Conservation (phyloP, 495 filamentous ascomycete species). For the Letharia lupina region DNA sequence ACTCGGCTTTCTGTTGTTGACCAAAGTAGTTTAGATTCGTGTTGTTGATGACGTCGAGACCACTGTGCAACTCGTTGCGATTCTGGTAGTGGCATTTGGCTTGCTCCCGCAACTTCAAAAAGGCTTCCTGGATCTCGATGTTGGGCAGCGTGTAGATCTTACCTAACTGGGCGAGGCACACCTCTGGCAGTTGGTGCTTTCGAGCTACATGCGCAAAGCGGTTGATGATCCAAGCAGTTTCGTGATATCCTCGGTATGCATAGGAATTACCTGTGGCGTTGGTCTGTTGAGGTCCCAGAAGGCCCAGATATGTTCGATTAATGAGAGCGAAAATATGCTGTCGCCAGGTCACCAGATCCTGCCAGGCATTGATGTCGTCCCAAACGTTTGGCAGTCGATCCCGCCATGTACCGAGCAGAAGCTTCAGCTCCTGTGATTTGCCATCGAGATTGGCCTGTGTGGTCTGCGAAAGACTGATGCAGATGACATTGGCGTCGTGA, state of each 20-base stretch:
- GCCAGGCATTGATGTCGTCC: constrained; percentile 99
- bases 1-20: constrained; percentile 91
- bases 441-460: constrained; percentile 78
- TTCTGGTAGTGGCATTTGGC: constrained; percentile 99
- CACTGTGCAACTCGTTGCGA: constrained; percentile 76
- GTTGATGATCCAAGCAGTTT: constrained; percentile 99
- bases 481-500: constrained; percentile 95
- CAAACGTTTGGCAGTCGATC: constrained; percentile 94
- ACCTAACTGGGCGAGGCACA: constrained; percentile 92
- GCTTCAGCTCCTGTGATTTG: constrained; percentile 91
- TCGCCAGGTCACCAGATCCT: constrained; percentile 96
- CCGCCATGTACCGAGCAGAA: constrained; percentile 89
- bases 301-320: constrained; percentile 81
- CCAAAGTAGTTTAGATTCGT: constrained; percentile 99
- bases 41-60: constrained; percentile 97
- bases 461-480: constrained; percentile 75
- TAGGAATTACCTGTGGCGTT: constrained; percentile 78
- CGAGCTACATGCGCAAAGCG: constrained; percentile 95
- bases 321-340: constrained; percentile 98
- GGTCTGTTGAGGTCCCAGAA: constrained; percentile 72
- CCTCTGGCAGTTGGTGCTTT: constrained; percentile 92
- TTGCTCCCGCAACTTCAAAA: constrained; percentile 93
- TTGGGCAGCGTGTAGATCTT: constrained; percentile 98
- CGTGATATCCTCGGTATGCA: constrained; percentile 94
- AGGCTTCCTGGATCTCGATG: constrained; percentile 98